Base-by-base conservation (phyloP, 352 stramenopile species). In the Globisporangium irregulare region DNA sequence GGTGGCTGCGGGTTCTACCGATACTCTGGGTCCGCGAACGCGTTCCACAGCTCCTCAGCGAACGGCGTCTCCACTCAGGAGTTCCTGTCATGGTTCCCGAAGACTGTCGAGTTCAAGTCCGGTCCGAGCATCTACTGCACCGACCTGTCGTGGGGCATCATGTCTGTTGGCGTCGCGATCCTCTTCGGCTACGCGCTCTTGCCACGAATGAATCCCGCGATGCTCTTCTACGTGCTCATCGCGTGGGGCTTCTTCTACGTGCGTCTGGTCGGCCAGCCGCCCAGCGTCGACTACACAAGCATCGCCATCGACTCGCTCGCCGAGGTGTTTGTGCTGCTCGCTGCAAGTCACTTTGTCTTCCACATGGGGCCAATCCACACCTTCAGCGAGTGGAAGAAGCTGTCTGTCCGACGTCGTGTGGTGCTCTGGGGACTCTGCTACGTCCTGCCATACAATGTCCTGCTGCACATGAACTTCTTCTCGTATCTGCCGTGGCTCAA, bases 1-100 rank as follows among this genome's bases (percentile, higher is more conserved):
- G 87, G 87, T 57, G 87, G 87, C 25, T 95, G 87, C 43, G 87
- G 75, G 2, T 70, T 32, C 56, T 71, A 46, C 41, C 57, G 58
- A 10, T 70, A 69, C 43, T 50, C 60, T 24, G 62, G 67, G 3
- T 34, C 66, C 24, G 78, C 80, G 12, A 81, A 78, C 48, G 56
- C 71, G 1, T 95, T 93, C 65, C 46, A 64, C 18, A 70, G 65
- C 14, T 90, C 84, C 6, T 76, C 68, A 1, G 70, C 77, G 1
- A 76, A 93, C 50, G 82, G 74, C 53, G 84, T 95, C 32, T 77
- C 75, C 0, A 78, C 74, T 1, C 69, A 74, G 7, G 70, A 75
- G 57, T 93, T 83, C 59, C 22, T 72, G 2, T 91, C 84, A 7
- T 95, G 86, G 86, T 95, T 95, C 68, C 87, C 87, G 8, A 95